phyloP scores from a whole-genome alignment of 768 basidiomycete species.

The Boletus rufocinnamomeus region DNA sequence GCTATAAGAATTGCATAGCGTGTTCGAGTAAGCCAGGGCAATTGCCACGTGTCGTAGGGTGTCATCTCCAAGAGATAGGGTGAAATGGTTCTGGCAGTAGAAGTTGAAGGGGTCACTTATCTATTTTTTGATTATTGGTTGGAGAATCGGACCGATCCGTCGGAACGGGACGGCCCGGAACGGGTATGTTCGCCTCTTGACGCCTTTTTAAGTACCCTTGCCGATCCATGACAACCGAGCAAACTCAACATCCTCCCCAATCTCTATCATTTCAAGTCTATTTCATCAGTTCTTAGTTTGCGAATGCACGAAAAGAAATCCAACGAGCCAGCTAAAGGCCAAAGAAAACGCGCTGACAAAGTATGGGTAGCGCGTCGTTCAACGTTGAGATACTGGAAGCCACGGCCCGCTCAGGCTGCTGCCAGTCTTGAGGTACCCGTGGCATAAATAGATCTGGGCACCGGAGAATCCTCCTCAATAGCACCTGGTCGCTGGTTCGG shows the following conservation, averaged over 20 bases:
- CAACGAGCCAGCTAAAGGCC: no score
- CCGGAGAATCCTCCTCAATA: neutral
- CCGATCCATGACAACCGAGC: neutral
- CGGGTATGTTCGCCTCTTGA: neutral
- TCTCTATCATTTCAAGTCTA: neutral
- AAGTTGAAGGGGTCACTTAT: neutral
- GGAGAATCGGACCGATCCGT: constrained; percentile 2
- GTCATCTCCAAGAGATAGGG: neutral
- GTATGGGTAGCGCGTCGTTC: neutral
- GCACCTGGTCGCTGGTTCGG: constrained; percentile 16
- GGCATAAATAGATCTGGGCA: neutral
- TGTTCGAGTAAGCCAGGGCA: neutral
- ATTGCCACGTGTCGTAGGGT: neutral
- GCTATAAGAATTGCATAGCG: neutral
- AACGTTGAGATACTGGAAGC: neutral
- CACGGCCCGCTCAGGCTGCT: no score
- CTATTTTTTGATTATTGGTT: neutral
- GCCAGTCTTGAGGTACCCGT: neutral
- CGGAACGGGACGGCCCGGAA: neutral
- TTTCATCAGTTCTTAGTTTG: neutral
- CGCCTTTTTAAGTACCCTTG: neutral
- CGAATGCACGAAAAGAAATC: neutral
- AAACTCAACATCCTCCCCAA: neutral
- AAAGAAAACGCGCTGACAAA: neutral
- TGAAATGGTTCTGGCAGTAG: neutral